Evolutionary conservation across 495 filamentous ascomycete species (phyloP).

Genomic region (Xylaria longipes): DNA sequence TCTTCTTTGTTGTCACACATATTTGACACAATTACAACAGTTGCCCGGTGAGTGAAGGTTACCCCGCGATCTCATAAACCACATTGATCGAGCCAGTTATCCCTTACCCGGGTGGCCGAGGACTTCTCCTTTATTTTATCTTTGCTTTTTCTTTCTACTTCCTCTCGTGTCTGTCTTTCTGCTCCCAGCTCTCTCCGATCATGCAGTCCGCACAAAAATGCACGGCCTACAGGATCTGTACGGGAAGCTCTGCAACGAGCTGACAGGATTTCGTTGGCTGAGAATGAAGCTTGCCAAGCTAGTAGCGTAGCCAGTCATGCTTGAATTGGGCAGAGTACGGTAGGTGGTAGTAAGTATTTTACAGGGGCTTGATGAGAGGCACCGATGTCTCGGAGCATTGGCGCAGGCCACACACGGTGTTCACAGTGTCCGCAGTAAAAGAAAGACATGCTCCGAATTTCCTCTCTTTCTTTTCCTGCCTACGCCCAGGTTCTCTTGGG

Average conservation of each 20-base stretch:
- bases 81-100: conserved; percentile 9
- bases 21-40: neutral
- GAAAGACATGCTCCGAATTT: conserved; percentile 3
- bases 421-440: conserved; percentile 10
- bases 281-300: neutral
- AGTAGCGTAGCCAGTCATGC: conserved; percentile 11
- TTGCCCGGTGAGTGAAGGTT: neutral
- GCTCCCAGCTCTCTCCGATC: neutral
- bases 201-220: conserved; percentile 14
- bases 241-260: neutral
- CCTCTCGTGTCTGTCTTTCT: neutral
- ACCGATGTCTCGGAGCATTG: neutral
- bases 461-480: conserved; percentile 26
- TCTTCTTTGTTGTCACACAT: neutral
- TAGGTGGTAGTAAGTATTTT: conserved; percentile 4
- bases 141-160: neutral
- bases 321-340: neutral
- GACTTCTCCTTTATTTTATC: neutral
- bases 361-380: conserved; percentile 2
- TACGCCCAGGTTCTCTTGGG: neutral
- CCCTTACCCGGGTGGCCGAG: neutral
- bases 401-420: neutral
- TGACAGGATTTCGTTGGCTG: conserved; percentile 9
- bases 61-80: neutral
- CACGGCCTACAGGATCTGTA: neutral